Base-by-base conservation (phyloP, 1,139 yeast species). In the Geotrichum reessii region DNA sequence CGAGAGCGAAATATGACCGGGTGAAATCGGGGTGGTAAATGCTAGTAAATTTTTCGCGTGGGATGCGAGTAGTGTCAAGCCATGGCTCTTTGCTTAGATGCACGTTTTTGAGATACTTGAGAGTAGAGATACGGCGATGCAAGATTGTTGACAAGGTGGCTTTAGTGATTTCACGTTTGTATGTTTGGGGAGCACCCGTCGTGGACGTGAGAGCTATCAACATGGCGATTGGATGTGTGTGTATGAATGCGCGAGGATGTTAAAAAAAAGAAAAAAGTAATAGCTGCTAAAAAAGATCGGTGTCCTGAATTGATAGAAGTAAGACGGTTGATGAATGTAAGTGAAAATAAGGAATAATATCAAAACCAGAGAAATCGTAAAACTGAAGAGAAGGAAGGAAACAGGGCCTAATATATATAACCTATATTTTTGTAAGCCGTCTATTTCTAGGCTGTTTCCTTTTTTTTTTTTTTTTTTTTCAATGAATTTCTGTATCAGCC, bases 81-180 rank as follows among this genome's bases (percentile, higher is more conserved):
- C 60, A 57, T 2, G 52, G 57, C 27, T 53, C 60, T 22, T 57
- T 55, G 12, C 60, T 55, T 7, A 53, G 48, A 42, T 56, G 52
- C 58, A 50, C 54, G 40, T 47, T 56, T 22, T 52, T 52, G 19
- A 56, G 46, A 25, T 56, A 56, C 25, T 56, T 56, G 47, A 56
- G 47, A n/a, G 48, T 52, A 14, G 56, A 47, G 28, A 56, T 48
- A 2, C 58, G 46, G 25, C 52, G 42, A 8, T 56, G 55, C 19
- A 56, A 33, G 25, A 46, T 46, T 3, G 56, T 27, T 21, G 37
- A 25, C 28, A 56, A 44, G 12, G 49, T 28, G 22, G 17, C 22
- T 25, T 56, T 56, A 25, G 52, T 21, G 50, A 56, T 50, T 24
- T 31, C 44, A 11, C 58, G 47, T 21, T 56, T 56, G 46, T 56